Percentiles rank a stretch among this genome's conserved stretches.
Conservation (phyloP, 2,329 filamentous ascomycete species). For the Aspergillus arachidicola region DNA sequence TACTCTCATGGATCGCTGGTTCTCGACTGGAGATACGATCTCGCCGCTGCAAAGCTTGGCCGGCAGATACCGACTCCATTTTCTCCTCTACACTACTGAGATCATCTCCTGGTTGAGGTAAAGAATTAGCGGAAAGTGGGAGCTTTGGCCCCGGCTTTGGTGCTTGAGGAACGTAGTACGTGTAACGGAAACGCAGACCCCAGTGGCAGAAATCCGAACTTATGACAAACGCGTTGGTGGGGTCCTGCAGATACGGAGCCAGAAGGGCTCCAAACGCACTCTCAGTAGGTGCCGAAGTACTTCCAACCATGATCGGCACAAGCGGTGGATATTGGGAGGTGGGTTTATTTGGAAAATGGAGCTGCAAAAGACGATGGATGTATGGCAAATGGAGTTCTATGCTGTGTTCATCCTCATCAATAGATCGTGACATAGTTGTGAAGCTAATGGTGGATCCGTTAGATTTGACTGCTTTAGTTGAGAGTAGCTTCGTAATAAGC, state of each 20-base stretch:
- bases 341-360: slow-evolving; percentile 53
- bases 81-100: slow-evolving; percentile 28
- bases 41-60: slow-evolving; percentile 31
- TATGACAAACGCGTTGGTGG: slow-evolving; percentile 77
- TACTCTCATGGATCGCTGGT: slow-evolving; percentile 77
- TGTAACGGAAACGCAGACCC: slow-evolving; percentile 83
- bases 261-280: slow-evolving; percentile 69
- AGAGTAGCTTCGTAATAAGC: slow-evolving; percentile 42
- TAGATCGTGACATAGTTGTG: slow-evolving; percentile 60
- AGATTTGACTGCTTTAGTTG: slow-evolving; percentile 30
- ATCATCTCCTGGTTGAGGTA: slow-evolving; percentile 41
- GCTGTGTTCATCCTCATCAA: slow-evolving; percentile 85
- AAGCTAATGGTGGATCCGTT: slow-evolving; percentile 40
- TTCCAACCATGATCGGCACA: slow-evolving; percentile 84
- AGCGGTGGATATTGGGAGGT: slow-evolving; percentile 68
- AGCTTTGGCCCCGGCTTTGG: slow-evolving; percentile 39
- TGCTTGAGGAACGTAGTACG: slow-evolving; percentile 67
- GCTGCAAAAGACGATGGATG: slow-evolving; percentile 75
- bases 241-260: slow-evolving; percentile 74
- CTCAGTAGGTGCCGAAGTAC: slow-evolving; percentile 68
- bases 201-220: slow-evolving; percentile 98
- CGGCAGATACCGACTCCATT: slow-evolving; percentile 32
- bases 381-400: slow-evolving; percentile 97
- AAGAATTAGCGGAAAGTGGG: slow-evolving; percentile 44
- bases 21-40: slow-evolving; percentile 36